Base-by-base conservation (phyloP, 768 basidiomycete species). In the Lactifluus echinatus region DNA sequence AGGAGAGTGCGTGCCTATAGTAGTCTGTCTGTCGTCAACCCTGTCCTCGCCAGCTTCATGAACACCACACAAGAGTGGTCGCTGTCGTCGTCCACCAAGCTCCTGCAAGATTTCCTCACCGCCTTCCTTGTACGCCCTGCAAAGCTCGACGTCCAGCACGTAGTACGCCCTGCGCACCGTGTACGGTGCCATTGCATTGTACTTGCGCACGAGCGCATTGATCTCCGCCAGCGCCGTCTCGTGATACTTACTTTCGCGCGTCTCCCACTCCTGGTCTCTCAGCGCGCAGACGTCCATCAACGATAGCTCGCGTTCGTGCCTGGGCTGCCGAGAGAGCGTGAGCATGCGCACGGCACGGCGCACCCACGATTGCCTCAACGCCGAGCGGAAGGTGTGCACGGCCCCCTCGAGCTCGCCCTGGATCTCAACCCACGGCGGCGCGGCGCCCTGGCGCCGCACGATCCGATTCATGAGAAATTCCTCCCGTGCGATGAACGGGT, bases 401-500 rank as follows among this genome's bases (percentile, higher is more conserved):
- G 86, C 76, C 0, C 70, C 68, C 37, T 93, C 90, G 21, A 93
- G 76, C 60, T 89, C 87, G 55, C 75, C 73, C 69, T 91, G 90
- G 33, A 89, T 65, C 70, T 93, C 89, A 1, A 93, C 83, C 90
- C 91, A 93, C 3, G 88, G 85, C 29, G 90, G 91, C 3, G 82
- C 79, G 6, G 85, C 87, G n/a, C 87, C 89, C 61, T 90, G 85
- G 49, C 82, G 75, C 65, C 89, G 84, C 7, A 93, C 79, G 56
- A 91, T 89, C 12, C 90, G 81, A 63, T 92, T 93, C 84, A 93
- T 83, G 47, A 93, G 72, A 63, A 85, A 88, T 66, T 92, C 89
- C 63, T 88, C 87, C 8, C 85, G 76, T 7, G 78, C 79, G 57
- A 93, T 84, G 69, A 80, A 83, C 11, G 79, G 82, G 63, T 84